These are phyloP conservation scores for Solanum peruvianum DNA, from an alignment of 257 asterid species.

Conservation along the genomic window DNA sequence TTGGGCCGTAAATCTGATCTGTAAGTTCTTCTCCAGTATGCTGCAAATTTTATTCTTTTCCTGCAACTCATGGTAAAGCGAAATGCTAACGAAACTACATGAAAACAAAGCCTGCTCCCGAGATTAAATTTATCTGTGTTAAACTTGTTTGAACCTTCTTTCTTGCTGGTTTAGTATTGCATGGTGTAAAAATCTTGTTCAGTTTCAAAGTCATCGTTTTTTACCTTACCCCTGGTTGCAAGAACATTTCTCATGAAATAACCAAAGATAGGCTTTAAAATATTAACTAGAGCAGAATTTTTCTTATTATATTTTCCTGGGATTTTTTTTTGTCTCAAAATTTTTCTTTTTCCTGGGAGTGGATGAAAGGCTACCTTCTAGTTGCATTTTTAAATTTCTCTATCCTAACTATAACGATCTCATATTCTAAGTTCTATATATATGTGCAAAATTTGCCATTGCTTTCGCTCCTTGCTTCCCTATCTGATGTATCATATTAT, in stretches of 20 bases:
- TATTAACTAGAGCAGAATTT: background rate
- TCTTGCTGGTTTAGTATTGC: background rate
- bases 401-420: background rate
- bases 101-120: background rate
- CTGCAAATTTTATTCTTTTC: background rate
- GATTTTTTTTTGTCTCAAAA: too few species aligned
- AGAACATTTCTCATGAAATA: background rate
- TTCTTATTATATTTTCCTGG: background rate
- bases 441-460: background rate
- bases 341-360: background rate
- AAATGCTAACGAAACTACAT: background rate
- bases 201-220: background rate
- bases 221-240: background rate
- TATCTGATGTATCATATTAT: background rate
- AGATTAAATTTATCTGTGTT: background rate
- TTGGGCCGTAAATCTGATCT: constrained; percentile 86
- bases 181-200: background rate
- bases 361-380: background rate
- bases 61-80: background rate
- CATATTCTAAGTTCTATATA: background rate
- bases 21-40: constrained; percentile 26
- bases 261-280: background rate
- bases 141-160: background rate
- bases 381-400: background rate
- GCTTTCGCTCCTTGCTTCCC: background rate